Percentiles rank a stretch among this genome's conserved stretches.
Evolutionary conservation across 2,329 filamentous ascomycete species (phyloP).

Genomic region (Xylariaceae sp.): DNA sequence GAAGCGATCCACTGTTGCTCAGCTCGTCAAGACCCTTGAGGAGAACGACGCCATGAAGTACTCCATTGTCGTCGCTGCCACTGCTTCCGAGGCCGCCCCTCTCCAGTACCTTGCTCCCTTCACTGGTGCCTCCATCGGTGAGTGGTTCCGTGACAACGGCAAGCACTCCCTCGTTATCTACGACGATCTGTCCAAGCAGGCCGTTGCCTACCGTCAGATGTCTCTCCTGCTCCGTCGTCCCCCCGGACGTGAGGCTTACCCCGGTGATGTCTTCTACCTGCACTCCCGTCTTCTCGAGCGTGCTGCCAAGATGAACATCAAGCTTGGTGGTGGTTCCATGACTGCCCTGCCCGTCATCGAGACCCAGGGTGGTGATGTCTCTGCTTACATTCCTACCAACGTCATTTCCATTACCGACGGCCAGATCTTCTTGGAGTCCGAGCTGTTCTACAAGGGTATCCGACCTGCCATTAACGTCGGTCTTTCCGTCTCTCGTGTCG

Average conservation of each 20-base stretch:
- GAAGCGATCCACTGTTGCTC: constrained; percentile 98
- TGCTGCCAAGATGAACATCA: constrained; percentile 98
- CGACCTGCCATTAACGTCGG: constrained; percentile 99
- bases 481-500: constrained; percentile 99
- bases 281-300: constrained; percentile 99
- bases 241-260: constrained; percentile 98
- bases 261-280: constrained; percentile 98
- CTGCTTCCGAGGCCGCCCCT: constrained; percentile 92
- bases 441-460: constrained; percentile 99
- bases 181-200: constrained; percentile 97
- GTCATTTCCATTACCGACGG: constrained; percentile 99
- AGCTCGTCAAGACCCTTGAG: constrained; percentile 99
- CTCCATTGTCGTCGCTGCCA: constrained; percentile 87
- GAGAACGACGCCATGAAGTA: constrained; percentile 99
- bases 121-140: constrained; percentile 64
- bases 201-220: constrained; percentile 98
- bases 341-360: constrained; percentile 97
- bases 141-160: constrained; percentile 77
- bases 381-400: constrained; percentile 99
- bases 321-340: constrained; percentile 90
- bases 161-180: constrained; percentile 87
- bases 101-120: constrained; percentile 93
- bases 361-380: constrained; percentile 99
- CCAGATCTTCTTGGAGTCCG: constrained; percentile 98
- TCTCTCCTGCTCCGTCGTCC: constrained; percentile 95